Evolutionary conservation across 257 asterid genomes (phyloP).

Genomic region (Leonotis leonurus): DNA sequence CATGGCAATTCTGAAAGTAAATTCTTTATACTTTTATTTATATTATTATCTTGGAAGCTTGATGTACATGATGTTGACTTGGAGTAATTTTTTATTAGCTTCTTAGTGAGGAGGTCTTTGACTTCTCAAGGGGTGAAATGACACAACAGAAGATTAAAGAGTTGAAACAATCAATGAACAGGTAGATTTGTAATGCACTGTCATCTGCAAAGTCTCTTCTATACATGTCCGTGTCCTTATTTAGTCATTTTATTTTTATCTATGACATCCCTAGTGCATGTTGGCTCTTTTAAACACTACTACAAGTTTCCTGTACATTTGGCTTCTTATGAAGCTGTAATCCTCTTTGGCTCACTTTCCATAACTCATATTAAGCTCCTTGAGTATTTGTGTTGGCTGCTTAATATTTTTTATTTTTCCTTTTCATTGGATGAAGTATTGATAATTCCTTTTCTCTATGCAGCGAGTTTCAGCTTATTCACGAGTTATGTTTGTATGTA

Average conservation of each 20-base stretch:
- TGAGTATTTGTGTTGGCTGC: background rate
- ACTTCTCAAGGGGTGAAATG: slow-evolving; percentile 99
- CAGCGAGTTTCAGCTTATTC: slow-evolving; percentile 98
- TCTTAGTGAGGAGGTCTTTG: slow-evolving; percentile 98
- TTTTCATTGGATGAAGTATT: background rate
- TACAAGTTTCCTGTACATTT: background rate
- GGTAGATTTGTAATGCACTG: slow-evolving; percentile 50
- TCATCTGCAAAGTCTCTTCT: background rate
- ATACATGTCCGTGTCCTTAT: background rate
- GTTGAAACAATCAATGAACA: slow-evolving; percentile 83
- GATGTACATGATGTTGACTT: slow-evolving; percentile 16
- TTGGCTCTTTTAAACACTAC: too few relatives aligned
- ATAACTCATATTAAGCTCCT: background rate
- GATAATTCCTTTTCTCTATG: slow-evolving; percentile 15
- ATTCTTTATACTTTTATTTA: background rate
- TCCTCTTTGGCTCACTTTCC: background rate
- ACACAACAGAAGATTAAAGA: slow-evolving; percentile 97
- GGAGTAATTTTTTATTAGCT: slow-evolving; percentile 52
- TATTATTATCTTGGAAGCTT: background rate
- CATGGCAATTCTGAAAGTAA: slow-evolving; percentile 91
- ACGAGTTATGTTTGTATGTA: slow-evolving; percentile 85
- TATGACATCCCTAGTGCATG: background rate
- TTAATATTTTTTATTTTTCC: background rate
- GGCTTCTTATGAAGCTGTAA: background rate
- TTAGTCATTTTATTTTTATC: background rate